Conservation (phyloP, 2,329 filamentous ascomycete genomes). For the Cladosporium sp. region DNA sequence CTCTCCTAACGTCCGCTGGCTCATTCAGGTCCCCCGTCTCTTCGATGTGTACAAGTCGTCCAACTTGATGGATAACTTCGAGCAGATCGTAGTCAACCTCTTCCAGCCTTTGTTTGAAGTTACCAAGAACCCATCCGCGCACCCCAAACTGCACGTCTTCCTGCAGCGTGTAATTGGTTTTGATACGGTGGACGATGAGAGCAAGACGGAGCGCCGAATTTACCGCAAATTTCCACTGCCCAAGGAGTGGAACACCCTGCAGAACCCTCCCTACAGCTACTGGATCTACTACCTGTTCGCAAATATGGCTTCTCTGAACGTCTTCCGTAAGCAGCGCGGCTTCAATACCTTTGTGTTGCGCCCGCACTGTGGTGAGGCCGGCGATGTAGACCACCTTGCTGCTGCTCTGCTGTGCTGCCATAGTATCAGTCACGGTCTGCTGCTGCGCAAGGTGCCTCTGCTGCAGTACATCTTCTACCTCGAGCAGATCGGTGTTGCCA, state of each 20-base stretch:
- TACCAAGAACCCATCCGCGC: constrained; percentile 75
- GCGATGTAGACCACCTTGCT: constrained; percentile 91
- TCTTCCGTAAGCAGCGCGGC: constrained; percentile 80
- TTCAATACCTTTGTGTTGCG: constrained; percentile 94
- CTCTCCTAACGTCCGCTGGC: constrained; percentile 94
- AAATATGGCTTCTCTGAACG: constrained; percentile 87
- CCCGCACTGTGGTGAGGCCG: constrained; percentile 93
- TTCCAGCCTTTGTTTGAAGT: constrained; percentile 94
- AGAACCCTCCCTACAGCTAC: constrained; percentile 97
- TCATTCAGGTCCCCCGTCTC: constrained; percentile 88
- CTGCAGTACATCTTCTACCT: constrained; percentile 97
- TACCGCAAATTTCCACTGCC: constrained; percentile 93
- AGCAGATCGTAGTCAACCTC: constrained; percentile 83
- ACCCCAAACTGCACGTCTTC: constrained; percentile 92
- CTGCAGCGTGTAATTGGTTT: constrained; percentile 93
- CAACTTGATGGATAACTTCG: constrained; percentile 79
- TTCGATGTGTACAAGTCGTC: constrained; percentile 94
- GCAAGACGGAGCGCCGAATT: constrained; percentile 88
- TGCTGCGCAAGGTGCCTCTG: constrained; percentile 87
- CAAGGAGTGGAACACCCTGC: constrained; percentile 78
- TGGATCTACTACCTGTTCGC: constrained; percentile 98
- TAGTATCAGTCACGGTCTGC: constrained; percentile 90
- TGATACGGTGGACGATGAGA: constrained; percentile 96
- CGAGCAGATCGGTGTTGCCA: constrained; percentile 95
- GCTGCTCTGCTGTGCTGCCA: constrained; percentile 88